phyloP scores from a whole-genome alignment of 331 rosid species.

The Dryas integrifolia region DNA sequence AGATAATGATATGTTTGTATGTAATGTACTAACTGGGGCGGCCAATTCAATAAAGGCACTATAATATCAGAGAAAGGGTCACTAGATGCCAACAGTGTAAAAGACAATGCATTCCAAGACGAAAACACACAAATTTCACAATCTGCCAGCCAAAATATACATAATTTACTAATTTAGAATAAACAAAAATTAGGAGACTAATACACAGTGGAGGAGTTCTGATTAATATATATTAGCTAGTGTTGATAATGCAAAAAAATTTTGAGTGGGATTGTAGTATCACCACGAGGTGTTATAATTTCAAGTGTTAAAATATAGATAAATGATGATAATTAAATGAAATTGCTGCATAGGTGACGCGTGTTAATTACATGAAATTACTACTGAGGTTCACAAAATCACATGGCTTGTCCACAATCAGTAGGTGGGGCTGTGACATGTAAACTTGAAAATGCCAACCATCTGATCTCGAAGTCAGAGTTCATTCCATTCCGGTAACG shows the following conservation, averaged over 20 bases:
- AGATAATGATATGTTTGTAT: neutral
- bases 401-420: neutral
- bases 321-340: neutral
- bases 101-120: neutral
- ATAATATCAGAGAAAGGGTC: neutral
- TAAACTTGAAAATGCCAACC: neutral
- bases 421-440: neutral
- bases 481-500: slow-evolving; percentile 18
- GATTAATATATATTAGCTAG: too few relatives aligned
- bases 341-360: neutral
- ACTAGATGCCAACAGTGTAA: neutral
- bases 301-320: too few relatives aligned
- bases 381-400: neutral
- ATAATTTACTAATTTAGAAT: too few relatives aligned
- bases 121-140: neutral
- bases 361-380: neutral
- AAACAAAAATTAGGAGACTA: too few relatives aligned
- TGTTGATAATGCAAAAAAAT: too few relatives aligned
- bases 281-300: too few relatives aligned
- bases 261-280: too few relatives aligned
- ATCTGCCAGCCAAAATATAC: too few relatives aligned
- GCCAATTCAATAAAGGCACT: neutral
- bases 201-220: too few relatives aligned
- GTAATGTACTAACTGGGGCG: neutral
- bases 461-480: slow-evolving; percentile 28